Evolutionary conservation across 2,329 filamentous ascomycete genomes (phyloP).

Genomic region (Trichophyton simii): DNA sequence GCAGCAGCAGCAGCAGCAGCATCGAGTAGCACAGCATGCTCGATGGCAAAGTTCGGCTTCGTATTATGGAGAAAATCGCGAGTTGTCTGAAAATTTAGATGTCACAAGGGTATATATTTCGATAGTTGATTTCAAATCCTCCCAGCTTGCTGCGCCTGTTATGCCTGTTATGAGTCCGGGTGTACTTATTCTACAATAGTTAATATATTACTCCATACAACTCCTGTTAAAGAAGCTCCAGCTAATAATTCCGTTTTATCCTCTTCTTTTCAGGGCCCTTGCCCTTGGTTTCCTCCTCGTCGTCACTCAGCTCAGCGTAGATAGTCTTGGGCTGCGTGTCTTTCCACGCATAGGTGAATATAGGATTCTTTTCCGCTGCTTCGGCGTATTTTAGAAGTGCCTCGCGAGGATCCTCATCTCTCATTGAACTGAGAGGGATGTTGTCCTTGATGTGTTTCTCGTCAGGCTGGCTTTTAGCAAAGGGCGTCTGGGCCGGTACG

Average conservation of each 20-base stretch:
- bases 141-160: background rate
- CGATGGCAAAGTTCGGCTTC: too few species aligned
- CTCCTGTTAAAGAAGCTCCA: background rate
- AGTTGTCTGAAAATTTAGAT: background rate
- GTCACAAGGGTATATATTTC: background rate
- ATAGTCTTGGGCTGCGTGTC: conserved; percentile 84
- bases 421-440: conserved; percentile 81
- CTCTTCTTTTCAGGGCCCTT: conserved; percentile 49
- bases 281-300: conserved; percentile 54
- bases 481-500: conserved; percentile 72
- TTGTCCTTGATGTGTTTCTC: conserved; percentile 77
- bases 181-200: too few species aligned
- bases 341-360: conserved; percentile 91
- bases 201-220: too few species aligned
- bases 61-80: background rate
- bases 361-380: conserved; percentile 78
- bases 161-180: background rate
- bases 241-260: conserved; percentile 22
- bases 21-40: too few species aligned
- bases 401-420: conserved; percentile 91
- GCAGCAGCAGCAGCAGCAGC: too few species aligned
- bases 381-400: conserved; percentile 91
- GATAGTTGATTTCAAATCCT: background rate
- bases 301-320: conserved; percentile 79
- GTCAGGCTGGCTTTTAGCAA: conserved; percentile 80